Evolutionary conservation across 139 green algal species (phyloP), one percentile per base, ranked within the genome.

Genomic region (Auxenochlorella pyrenoidosa): DNA sequence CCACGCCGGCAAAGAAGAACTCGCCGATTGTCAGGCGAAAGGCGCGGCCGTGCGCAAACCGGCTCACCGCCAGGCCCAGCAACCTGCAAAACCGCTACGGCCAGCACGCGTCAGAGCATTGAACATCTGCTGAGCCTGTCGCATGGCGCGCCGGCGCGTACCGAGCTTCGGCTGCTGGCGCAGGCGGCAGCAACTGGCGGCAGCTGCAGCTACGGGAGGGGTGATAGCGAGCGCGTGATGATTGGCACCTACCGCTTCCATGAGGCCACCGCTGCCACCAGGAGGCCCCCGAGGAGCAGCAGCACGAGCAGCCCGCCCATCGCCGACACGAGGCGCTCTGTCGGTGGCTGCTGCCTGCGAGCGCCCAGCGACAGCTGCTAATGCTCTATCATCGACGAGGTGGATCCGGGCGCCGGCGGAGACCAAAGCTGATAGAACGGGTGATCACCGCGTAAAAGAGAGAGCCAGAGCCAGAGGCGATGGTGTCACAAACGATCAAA

Each of bases 1-100:
- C 80, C 63, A 85, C 26, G 38, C 80, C 80, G 28, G 38, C 80
- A 47, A 85, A 85, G 36, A 77, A 76, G 40, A 85, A 85, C 18
- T 85, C 59, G 34, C 80, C 80, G 18, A 85, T 30, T 0, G 80
- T 75, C 28, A 85, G 63, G 63, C 80, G 60, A 32, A 85, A 85
- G 10, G 80, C 80, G 28, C 43, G 41, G 60, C 80, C 80, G 40
- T 85, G 60, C 30, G 80, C 80, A 77, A 85, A 85, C 4, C 80
- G 80, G 30, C 40, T 76, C 15, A 85, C 80, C 3, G 80, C 80
- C 40, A 85, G 63, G 3, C 80, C 80, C 40, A 85, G 60, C 60
- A 85, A 30, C 63, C 80, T 85, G 80, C 59, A 43, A 1, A 44
- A 22, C 44, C 5, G 24, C 12, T 18, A 41, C 0, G 75, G 75